Evolutionary conservation across 345 rosid species (phyloP), one percentile per base, ranked within the genome.

Genomic region (Eucalyptus pauciflora): DNA sequence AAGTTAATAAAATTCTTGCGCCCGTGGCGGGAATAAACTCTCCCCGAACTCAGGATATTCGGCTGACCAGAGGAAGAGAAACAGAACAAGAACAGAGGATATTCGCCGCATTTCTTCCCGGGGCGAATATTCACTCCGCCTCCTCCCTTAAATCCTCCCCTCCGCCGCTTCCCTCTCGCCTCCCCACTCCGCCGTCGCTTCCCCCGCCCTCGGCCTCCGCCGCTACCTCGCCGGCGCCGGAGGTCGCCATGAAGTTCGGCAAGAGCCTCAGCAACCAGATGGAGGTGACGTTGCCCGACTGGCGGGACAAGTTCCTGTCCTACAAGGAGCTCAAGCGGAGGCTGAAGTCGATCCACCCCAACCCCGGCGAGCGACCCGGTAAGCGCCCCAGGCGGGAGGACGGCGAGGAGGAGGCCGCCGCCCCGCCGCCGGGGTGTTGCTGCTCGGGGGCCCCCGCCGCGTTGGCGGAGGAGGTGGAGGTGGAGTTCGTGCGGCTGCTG

Each of bases 201-300:
- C 29, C 24, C 2, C 37, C 18, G 33, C 33, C 18, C 4, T 41
- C 41, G 41, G 41, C 41, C 41, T 41, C 76, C 54, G 22, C 56
- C 56, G 41, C 41, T 7, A 0, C 56, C 56, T 18, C 24, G 24
- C 58, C 24, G 45, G 81, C 31, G 31, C 69, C 31, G 31, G 25
- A 17, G 6, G 81, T 16, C 11, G 45, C 45, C 80, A 94, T 94
- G 95, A 94, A 94, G 88, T 94, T 94, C 89, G 94, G 93, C 12
- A 94, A 94, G 91, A 92, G 95, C 89, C 92, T 94, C 20, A 93
- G 95, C 93, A 93, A 92, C 89, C 94, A 94, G 93, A 92, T 94
- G 88, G 93, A 92, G 50, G 91, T 91, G 81, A 90, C 95, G 6
- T 29, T 91, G 85, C 93, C 95, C 33, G 94, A 94, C 76, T 94